Conservation (phyloP, 768 basidiomycete species). For the Lactifluus echinatus region DNA sequence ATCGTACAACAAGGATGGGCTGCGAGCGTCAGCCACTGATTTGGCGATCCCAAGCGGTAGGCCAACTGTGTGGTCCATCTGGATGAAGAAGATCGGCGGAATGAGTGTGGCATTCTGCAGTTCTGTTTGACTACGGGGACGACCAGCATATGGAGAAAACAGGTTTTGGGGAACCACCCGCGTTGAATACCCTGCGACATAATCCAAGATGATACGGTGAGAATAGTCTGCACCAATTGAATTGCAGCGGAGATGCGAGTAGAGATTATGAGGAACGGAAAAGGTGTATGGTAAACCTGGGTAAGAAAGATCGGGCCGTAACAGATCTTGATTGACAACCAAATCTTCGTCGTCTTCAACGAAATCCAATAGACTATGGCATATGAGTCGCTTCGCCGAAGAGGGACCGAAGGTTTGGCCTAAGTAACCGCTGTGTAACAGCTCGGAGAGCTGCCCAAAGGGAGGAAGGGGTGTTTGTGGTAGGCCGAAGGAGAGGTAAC, state of each 20-base stretch:
- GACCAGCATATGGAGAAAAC: slow-evolving; percentile 14
- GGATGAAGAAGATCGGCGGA: slow-evolving; percentile 9
- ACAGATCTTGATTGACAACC: slow-evolving; percentile 2
- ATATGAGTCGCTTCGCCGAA: slow-evolving; percentile 3
- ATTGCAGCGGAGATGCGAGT: slow-evolving; percentile 11
- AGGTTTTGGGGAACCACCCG: slow-evolving; percentile 7
- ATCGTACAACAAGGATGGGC: background rate
- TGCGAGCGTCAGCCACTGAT: background rate
- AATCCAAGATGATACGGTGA: slow-evolving; percentile 7
- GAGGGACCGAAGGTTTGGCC: slow-evolving; percentile 8
- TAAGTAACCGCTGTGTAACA: slow-evolving; percentile 6
- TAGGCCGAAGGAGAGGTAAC: background rate
- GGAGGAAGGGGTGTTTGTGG: background rate
- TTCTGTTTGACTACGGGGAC: slow-evolving; percentile 6
- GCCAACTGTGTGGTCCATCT: background rate
- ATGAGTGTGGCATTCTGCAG: slow-evolving; percentile 2
- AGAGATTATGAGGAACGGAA: slow-evolving; percentile 5
- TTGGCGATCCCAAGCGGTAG: slow-evolving; percentile 8
- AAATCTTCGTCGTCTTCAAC: slow-evolving; percentile 10
- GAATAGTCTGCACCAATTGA: slow-evolving; percentile 3
- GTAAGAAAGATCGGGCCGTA: slow-evolving; percentile 10
- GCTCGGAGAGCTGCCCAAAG: slow-evolving; percentile 1
- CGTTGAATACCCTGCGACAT: background rate
- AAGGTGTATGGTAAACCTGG: slow-evolving; percentile 10
- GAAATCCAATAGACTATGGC: slow-evolving; percentile 3